Base-by-base conservation (phyloP, 495 filamentous ascomycete species). In the Hypoxylon lienhwacheense region DNA sequence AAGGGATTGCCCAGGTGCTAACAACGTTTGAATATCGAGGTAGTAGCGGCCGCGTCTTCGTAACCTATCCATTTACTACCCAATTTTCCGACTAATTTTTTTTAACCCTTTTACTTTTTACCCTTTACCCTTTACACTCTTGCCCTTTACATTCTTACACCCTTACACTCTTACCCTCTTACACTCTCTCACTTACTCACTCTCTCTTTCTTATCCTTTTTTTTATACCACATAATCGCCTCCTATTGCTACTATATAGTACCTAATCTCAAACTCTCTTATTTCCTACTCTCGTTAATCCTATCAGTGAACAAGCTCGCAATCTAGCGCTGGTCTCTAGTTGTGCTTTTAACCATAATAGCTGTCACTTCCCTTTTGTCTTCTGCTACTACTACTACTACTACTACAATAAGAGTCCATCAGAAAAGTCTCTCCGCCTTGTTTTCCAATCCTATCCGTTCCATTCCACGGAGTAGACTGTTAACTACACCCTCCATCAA, bases 311-410 rank as follows among this genome's bases (percentile, higher is more conserved):
- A 12, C 31, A 26, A 44, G 36, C 25, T 37, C 40, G 25, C 39
- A n/a, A 41, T 57, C 53, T 50, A 57, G 53, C 47, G 41, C 53
- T 50, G 46, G 53, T 50, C 44, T n/a, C 45, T 57, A 57, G 53
- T 44, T 15, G 25, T 24, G 25, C 1, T 32, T 45, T 15, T 11
- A 14, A 35, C 14, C 11, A n/a, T 12, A 7, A 12, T n/a, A 7
- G 29, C 29, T 33, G 6, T 12, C 16, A 5, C 32, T 12, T 31
- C 26, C 48, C 32, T 39, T 40, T 36, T 44, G 37, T 32, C 22
- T 19, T 24, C n/a, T n/a, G n/a, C n/a, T n/a, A n/a, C n/a, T n/a
- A n/a, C n/a, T n/a, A n/a, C n/a, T n/a, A n/a, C n/a, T n/a, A n/a
- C n/a, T n/a, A n/a, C n/a, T n/a, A n/a, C n/a, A n/a, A n/a, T n/a